These are phyloP conservation scores for Monarda citriodora DNA, from an alignment of 305 asterid genomes.

Conservation along the genomic window DNA sequence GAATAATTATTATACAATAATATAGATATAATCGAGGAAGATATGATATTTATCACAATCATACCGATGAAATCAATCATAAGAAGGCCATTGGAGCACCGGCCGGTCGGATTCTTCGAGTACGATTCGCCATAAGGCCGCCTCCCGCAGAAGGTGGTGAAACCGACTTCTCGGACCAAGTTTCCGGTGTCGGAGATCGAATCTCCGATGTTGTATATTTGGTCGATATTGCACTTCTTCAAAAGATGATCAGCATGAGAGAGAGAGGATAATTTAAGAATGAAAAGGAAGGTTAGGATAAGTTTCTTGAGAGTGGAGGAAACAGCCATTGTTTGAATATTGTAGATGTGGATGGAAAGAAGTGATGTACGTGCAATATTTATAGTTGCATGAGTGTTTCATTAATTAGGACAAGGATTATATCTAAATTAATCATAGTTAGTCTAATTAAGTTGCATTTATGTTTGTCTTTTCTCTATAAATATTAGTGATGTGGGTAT, in stretches of 20 bases:
- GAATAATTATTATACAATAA: too few relatives aligned
- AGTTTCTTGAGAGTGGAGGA: slow-evolving; percentile 3
- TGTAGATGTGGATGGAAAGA: neutral
- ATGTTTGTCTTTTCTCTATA: too few relatives aligned
- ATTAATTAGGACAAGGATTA: neutral
- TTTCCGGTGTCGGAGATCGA: slow-evolving; percentile 16
- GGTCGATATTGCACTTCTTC: neutral
- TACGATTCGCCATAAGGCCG: slow-evolving; percentile 11
- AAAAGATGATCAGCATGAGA: neutral
- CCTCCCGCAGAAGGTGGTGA: slow-evolving; percentile 12
- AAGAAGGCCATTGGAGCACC: slow-evolving; percentile 16
- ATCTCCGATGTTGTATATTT: slow-evolving; percentile 13
- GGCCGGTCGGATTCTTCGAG: slow-evolving; percentile 8
- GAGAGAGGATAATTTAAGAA: neutral
- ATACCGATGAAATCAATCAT: slow-evolving; percentile 15
- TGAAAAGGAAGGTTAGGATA: neutral
- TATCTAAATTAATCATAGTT: neutral
- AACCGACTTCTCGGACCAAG: slow-evolving; percentile 3
- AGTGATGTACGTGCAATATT: neutral
- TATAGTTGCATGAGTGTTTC: neutral
- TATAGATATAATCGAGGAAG: too few relatives aligned
- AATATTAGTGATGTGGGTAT: too few relatives aligned
- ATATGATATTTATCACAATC: neutral
- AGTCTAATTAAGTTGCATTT: neutral
- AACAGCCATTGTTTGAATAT: slow-evolving; percentile 2